Base-by-base conservation (phyloP, 208 protist genomes). In the Trypanosoma lewisi region DNA sequence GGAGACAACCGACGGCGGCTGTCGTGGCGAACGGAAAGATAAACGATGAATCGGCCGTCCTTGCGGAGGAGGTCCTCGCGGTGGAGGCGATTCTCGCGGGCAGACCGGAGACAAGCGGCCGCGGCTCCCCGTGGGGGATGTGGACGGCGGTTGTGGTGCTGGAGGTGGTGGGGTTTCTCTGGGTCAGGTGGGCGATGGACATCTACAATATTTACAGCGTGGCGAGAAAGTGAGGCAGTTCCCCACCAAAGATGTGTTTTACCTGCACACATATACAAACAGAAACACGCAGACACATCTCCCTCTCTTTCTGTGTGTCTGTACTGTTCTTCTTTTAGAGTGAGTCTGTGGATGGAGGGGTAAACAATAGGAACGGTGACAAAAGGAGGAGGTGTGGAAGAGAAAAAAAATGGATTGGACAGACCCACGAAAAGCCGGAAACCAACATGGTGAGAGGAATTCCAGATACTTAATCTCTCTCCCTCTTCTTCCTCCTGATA, bases 121-220 rank as follows among this genome's bases (percentile, higher is more conserved):
- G 44, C 21, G 57, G 41, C 63, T 67, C 50, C 17, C 36, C 48
- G 1, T 85, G 74, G 63, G 74, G 81, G 5, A 82, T 73, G 62
- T 89, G 82, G 82, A 42, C 59, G 0, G 75, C 81, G 9, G 63
- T 89, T 52, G 76, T 93, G 33, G 27, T 64, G 11, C 48, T 89
- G 56, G 72, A 93, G 65, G 75, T 89, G 37, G 25, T 89, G 14
- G 44, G 69, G 30, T 78, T 89, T 70, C 31, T 93, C 21, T 89
- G 82, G 86, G 48, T 78, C 21, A 70, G 77, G 50, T 88, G 80
- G 83, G 73, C 78, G 9, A 58, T 74, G 19, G 78, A 86, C 31
- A 65, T 87, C 53, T 92, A 85, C 71, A 45, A 34, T 17, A 37
- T 55, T 19, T 73, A 65, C 44, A 33, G 63, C 28, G 21, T 30